These are phyloP conservation scores for Lepidopterella palustris DNA, from an alignment of 495 filamentous ascomycete species.

Conservation along the genomic window DNA sequence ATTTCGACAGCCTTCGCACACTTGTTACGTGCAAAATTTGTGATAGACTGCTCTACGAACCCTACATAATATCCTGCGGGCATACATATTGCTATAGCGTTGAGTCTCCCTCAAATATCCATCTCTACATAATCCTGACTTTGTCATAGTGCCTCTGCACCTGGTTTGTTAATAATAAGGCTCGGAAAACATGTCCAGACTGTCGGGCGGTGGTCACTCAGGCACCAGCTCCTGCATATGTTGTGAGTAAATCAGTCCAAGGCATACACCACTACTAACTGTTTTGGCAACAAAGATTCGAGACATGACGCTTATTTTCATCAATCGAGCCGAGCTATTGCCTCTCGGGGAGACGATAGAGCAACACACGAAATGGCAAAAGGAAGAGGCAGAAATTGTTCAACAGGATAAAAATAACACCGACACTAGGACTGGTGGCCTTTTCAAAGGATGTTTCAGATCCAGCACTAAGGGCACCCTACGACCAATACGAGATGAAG, in stretches of 20 bases:
- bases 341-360: slow-evolving; percentile 56
- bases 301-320: slow-evolving; percentile 60
- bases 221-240: slow-evolving; percentile 62
- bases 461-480: slow-evolving; percentile 24
- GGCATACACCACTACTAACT: background rate
- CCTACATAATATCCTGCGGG: slow-evolving; percentile 63
- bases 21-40: slow-evolving; percentile 62
- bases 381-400: slow-evolving; percentile 48
- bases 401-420: slow-evolving; percentile 47
- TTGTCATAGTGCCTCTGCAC: slow-evolving; percentile 53
- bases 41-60: slow-evolving; percentile 62
- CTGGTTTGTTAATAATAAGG: slow-evolving; percentile 56
- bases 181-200: slow-evolving; percentile 65
- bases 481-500: slow-evolving; percentile 47
- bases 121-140: slow-evolving; percentile 13
- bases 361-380: slow-evolving; percentile 53
- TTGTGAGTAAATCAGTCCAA: slow-evolving; percentile 41
- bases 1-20: slow-evolving; percentile 36
- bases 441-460: slow-evolving; percentile 62
- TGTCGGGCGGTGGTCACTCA: slow-evolving; percentile 55
- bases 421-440: slow-evolving; percentile 47
- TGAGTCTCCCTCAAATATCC: slow-evolving; percentile 16
- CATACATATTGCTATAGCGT: slow-evolving; percentile 73
- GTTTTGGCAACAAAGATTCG: slow-evolving; percentile 47
- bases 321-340: slow-evolving; percentile 56